Evolutionary conservation across 2,329 filamentous ascomycete species (phyloP).

Genomic region (Colletotrichum falcatum): DNA sequence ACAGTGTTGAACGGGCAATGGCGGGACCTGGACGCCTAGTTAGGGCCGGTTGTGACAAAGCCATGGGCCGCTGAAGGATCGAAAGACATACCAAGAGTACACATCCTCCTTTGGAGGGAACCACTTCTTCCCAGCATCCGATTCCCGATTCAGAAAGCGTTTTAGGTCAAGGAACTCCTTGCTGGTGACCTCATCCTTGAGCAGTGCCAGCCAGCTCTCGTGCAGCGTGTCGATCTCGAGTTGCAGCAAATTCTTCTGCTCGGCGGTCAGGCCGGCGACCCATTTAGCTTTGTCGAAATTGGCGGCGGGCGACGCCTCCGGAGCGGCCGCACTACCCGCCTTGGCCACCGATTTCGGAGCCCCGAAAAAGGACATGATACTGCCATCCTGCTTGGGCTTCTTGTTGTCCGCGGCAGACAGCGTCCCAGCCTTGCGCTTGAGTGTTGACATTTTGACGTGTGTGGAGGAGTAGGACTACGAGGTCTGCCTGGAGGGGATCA

Average conservation of each 20-base stretch:
- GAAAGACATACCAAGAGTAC: conserved; percentile 86
- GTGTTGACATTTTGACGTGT: conserved; percentile 59
- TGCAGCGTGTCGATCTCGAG: conserved; percentile 94
- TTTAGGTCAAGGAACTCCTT: conserved; percentile 90
- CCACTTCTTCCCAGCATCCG: conserved; percentile 77
- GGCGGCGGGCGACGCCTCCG: conserved; percentile 49
- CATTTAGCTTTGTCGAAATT: conserved; percentile 93
- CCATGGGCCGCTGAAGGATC: neutral
- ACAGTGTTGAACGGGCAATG: conserved; percentile 90
- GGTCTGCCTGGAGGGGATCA: neutral
- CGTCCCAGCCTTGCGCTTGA: conserved; percentile 75
- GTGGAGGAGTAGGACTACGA: neutral
- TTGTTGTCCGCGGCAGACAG: conserved; percentile 65
- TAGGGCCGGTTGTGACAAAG: conserved; percentile 32
- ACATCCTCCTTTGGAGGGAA: conserved; percentile 91
- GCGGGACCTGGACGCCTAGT: conserved; percentile 78
- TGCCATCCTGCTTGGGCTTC: conserved; percentile 79
- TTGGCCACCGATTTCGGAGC: conserved; percentile 66
- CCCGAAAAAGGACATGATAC: conserved; percentile 91
- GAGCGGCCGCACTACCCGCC: conserved; percentile 43
- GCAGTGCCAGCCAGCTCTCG: conserved; percentile 88
- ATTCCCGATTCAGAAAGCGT: conserved; percentile 84
- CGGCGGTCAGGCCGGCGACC: conserved; percentile 81
- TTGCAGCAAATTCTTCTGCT: conserved; percentile 85
- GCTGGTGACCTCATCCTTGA: conserved; percentile 86